Evolutionary conservation across 2,329 filamentous ascomycete genomes (phyloP), one percentile per base, ranked within the genome.

Genomic region (Dactylellina cionopaga): DNA sequence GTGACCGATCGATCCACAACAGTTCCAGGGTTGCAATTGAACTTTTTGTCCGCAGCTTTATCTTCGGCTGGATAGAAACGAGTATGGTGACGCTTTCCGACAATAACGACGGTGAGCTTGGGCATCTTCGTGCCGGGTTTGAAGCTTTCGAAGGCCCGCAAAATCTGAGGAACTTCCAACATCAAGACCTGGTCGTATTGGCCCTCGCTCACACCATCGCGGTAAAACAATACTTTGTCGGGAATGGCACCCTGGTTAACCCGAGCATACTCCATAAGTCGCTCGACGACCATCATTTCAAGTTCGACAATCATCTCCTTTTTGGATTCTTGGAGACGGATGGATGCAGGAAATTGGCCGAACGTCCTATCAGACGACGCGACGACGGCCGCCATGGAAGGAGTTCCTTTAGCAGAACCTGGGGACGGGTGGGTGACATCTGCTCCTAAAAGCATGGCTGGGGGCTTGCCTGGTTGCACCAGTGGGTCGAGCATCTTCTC

Each of bases 361-460:
- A 96, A 85, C 1, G 86, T 79, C 0, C 81, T 80, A 78, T 96
- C 90, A 3, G 90, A 80, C 39, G 89, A 95, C 0, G 91, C 88
- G 5, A 96, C 92, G 59, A 97, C 86, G 0, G 88, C 91, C 2
- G 92, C 92, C 52, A 96, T 85, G 79, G 90, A 95, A 0, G 91
- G 92, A 0, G 90, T 87, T 0, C 79, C 80, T 0, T 83, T 80
- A 0, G 83, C 79, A 1, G 85, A 88, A 0, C 86, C 87, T 0
- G 88, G 86, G 15, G 92, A 94, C 0, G 93, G 93, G 77, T 97
- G 93, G 0, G 92, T 96, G 0, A 97, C 92, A 76, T 97, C 93
- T 74, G 95, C 89, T 0, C 93, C 92, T 6, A 96, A 87, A 0
- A 96, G 81, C 88, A 97, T 96, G 0, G 92, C 96, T 13, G 66